Evolutionary conservation across 1,284 basidiomycete genomes (phyloP), one percentile per base, ranked within the genome.

Genomic region (Stygiomarasmius scandens): DNA sequence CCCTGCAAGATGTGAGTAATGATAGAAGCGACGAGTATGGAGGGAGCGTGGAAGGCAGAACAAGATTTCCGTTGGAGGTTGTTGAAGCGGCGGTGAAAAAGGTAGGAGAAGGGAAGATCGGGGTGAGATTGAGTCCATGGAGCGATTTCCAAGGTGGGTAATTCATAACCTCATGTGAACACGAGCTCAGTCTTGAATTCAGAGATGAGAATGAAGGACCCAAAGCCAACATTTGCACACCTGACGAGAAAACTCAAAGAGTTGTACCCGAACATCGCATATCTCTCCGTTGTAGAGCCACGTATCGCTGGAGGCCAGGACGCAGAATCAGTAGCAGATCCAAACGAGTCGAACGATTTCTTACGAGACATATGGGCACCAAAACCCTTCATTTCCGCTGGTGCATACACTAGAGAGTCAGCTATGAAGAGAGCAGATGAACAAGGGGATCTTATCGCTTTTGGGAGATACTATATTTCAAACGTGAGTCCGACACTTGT

Each of bases 91-190:
- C 77, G 9, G 62, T 59, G 1, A 55, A 63, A 4, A 65, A 73
- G 0, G 60, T 78, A 2, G 76, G 75, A 0, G 60, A 65, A 46
- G 65, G 70, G 38, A 70, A 70, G 53, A 74, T 77, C 4, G 82
- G 71, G 3, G 71, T 85, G 55, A 74, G 85, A 12, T 60, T 85
- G 47, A 80, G 80, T 51, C 87, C 86, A 0, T 88, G 79, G 77
- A 72, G 72, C 54, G 58, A 57, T 0, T 74, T 66, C 59, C 66
- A 81, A 56, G 77, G 77, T 70, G 14, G 19, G 58, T 12, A 4
- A 8, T 8, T 29, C 10, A 8, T 53, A 3, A 36, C 34, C 8
- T 58, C 11, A 14, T 9, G 29, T 32, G 14, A 19, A 49, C 16
- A 12, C 24, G n/a, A 24, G 6, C 12, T 8, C 45, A 19, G 14